Conservation (phyloP, 1,139 yeast genomes). For the Debaryomyces fabryi region DNA sequence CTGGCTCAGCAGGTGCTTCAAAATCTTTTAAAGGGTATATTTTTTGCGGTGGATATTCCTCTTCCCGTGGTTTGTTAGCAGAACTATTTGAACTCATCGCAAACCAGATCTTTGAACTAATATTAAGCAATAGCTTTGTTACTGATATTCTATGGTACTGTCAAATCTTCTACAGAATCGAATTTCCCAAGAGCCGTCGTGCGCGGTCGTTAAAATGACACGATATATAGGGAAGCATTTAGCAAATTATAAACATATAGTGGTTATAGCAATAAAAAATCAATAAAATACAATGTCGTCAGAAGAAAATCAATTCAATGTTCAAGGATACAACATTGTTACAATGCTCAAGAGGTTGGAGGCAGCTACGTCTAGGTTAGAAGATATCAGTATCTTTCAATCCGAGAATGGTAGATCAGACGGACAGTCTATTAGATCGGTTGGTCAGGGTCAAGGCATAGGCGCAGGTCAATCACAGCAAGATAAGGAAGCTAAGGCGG, state of each 20-base stretch:
- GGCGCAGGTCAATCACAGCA: not conserved
- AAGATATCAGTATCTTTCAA: slow-evolving; percentile 82
- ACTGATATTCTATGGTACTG: not conserved
- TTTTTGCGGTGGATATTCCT: slow-evolving; percentile 49
- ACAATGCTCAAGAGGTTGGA: slow-evolving; percentile 83
- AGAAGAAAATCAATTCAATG: slow-evolving; percentile 59
- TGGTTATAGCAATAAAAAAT: not conserved
- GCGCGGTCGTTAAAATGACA: not conserved
- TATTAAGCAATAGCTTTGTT: not conserved
- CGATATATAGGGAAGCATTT: not conserved
- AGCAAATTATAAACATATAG: not conserved
- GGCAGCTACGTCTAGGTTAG: slow-evolving; percentile 91
- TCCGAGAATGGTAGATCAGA: slow-evolving; percentile 44
- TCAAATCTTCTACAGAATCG: not conserved
- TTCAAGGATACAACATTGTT: slow-evolving; percentile 80
- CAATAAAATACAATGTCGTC: slow-evolving; percentile 28
- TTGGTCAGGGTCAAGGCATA: slow-evolving; percentile 1
- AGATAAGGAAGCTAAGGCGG: slow-evolving; percentile 8
- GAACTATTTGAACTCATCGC: slow-evolving; percentile 15
- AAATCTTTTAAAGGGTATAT: slow-evolving; percentile 55
- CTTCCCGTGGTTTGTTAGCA: slow-evolving; percentile 21
- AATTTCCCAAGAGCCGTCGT: not conserved
- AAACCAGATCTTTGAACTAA: not conserved
- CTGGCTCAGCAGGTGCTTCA: slow-evolving; percentile 37
- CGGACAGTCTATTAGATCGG: slow-evolving; percentile 10